Conservation (phyloP, 2,329 filamentous ascomycete species). For the Diaporthe sp. region DNA sequence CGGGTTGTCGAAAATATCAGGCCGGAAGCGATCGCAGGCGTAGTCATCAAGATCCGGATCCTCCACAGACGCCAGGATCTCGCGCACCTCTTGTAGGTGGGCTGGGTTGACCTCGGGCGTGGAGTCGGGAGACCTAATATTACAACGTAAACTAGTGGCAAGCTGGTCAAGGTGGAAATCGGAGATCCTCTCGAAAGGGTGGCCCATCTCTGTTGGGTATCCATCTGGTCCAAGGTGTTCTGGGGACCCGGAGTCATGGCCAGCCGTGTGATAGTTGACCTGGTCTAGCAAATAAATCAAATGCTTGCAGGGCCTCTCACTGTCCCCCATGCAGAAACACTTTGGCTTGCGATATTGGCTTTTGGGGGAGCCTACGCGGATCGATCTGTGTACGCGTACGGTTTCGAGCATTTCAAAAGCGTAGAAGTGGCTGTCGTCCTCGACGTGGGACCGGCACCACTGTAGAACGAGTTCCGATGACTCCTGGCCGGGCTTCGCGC, state of each 20-base stretch:
- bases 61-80: slow-evolving; percentile 65
- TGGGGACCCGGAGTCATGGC: slow-evolving; percentile 44
- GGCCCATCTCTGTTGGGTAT: slow-evolving; percentile 61
- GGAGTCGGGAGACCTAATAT: slow-evolving; percentile 53
- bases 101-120: slow-evolving; percentile 49
- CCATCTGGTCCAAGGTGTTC: slow-evolving; percentile 56
- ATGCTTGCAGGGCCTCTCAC: slow-evolving; percentile 62
- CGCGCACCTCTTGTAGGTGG: slow-evolving; percentile 64
- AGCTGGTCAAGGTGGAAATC: slow-evolving; percentile 66
- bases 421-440: slow-evolving; percentile 59
- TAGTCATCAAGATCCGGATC: slow-evolving; percentile 51
- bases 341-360: slow-evolving; percentile 57
- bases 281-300: slow-evolving; percentile 69
- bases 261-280: slow-evolving; percentile 63
- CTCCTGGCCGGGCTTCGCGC: slow-evolving; percentile 49
- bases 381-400: slow-evolving; percentile 60
- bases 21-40: slow-evolving; percentile 58
- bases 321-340: slow-evolving; percentile 60
- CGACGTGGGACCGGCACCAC: slow-evolving; percentile 60
- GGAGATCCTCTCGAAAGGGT: slow-evolving; percentile 64
- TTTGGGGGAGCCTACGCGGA: slow-evolving; percentile 61
- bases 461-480: slow-evolving; percentile 65
- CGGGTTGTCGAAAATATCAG: slow-evolving; percentile 59
- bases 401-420: slow-evolving; percentile 70
- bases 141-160: slow-evolving; percentile 66